Evolutionary conservation across 345 rosid species (phyloP).

Genomic region (Angophora floribunda): DNA sequence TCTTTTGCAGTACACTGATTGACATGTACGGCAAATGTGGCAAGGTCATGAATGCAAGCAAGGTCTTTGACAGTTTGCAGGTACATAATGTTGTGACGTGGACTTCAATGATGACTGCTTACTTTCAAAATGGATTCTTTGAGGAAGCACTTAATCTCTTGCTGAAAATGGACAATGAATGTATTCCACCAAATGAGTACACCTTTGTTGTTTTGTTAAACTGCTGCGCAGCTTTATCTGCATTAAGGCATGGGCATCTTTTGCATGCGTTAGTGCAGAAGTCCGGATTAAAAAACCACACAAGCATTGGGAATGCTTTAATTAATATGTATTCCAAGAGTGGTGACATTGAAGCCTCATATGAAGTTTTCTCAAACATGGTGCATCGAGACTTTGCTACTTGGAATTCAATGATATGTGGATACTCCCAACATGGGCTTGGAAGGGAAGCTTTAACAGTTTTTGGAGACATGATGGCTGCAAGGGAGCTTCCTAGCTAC

Average conservation of each 20-base stretch:
- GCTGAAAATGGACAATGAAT: constrained; percentile 28
- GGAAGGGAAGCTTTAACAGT: constrained; percentile 48
- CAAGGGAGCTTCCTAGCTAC: constrained; percentile 45
- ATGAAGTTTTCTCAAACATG: constrained; percentile 33
- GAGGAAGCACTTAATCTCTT: constrained; percentile 63
- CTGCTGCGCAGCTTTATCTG: constrained; percentile 50
- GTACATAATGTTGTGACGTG: constrained; percentile 44
- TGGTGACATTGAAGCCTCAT: constrained; percentile 49
- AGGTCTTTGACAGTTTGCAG: constrained; percentile 31
- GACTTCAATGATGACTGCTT: constrained; percentile 57
- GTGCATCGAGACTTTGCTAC: constrained; percentile 25
- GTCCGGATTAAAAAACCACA: constrained; percentile 44
- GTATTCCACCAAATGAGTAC: constrained; percentile 50
- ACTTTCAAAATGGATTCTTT: constrained; percentile 55
- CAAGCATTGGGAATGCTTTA: constrained; percentile 57
- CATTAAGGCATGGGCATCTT: constrained; percentile 38
- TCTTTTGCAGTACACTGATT: constrained; percentile 36
- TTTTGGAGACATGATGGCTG: constrained; percentile 46
- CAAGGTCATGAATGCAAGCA: constrained; percentile 24
- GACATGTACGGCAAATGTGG: constrained; percentile 86
- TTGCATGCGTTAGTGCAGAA: constrained; percentile 40
- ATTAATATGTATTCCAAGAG: constrained; percentile 65
- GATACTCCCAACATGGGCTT: constrained; percentile 72
- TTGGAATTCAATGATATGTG: constrained; percentile 77
- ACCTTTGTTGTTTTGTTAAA: constrained; percentile 54